Base-by-base conservation (phyloP, 2,329 filamentous ascomycete species). In the Daldinia sp. region DNA sequence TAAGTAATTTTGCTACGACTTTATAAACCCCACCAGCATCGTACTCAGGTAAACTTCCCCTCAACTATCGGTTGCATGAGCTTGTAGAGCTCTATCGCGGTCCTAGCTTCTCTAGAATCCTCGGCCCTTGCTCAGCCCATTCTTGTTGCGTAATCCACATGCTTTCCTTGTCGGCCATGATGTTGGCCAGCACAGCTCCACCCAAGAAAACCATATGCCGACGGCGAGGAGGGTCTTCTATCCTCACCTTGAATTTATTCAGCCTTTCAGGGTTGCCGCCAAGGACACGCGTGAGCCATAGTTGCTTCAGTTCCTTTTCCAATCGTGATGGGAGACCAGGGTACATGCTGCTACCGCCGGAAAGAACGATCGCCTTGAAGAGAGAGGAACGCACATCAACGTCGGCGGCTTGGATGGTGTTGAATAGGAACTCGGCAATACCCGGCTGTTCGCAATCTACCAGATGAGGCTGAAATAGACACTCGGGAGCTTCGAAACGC, bases 191-290 rank as follows among this genome's bases (percentile, higher is more conserved):
- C 66, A 99, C 95, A 23, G 95, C 95, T 72, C 95, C 95, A 61
- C 95, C 95, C 58, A 99, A 81, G 85, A 99, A 98, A n/a, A 99
- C 95, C 94, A 99, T 98, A 83, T 99, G 95, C 79, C 94, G 87
- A 81, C 95, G 87, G 80, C 95, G 87, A 30, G 95, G 95, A 52
- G 95, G 95, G 78, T 99, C 95, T 79, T 99, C 95, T 83, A 99
- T 98, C 78, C 95, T 88, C 70, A 99, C 94, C 87, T 98, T 99
- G 86, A 99, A 99, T 88, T 98, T 99, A 88, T 87, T 92, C 74
- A 99, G 79, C 70, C 95, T 87, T 80, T 98, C 94, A 0, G 95
- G 94, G 79, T 99, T 93, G 61, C 94, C 94, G 61, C 90, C 87
- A 71, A 99, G 82, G 41, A 97, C 93, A 69, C 90, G 90, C 56